Evolutionary conservation across 257 asterid species (phyloP), one percentile per base, ranked within the genome.

Genomic region (Paulownia fortunei): DNA sequence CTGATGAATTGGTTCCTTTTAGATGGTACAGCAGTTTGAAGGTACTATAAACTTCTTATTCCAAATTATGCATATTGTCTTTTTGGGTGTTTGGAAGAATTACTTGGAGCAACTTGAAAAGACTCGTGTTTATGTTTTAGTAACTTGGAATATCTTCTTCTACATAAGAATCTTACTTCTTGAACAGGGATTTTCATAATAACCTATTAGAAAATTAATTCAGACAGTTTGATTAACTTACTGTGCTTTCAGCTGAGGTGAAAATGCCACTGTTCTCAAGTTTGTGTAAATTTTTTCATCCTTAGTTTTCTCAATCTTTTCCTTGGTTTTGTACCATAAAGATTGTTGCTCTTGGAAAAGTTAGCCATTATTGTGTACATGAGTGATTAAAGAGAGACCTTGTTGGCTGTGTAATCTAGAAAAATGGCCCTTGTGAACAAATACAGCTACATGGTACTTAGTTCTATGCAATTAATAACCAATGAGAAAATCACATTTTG

Each of bases 31-130:
- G 47, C 79, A 74, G 34, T 73, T 44, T 59, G 47, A 73, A 73
- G 77, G 77, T 73, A 73, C 58, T 23, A 58, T 73, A 56, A 58
- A 73, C 77, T 41, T 73, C 65, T 44, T 13, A 56, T 56, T 72
- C 69, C n/a, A 24, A 55, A 72, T 37, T 73, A 24, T 73, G 69
- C 26, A 16, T 73, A 34, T 34, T 37, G 26, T 58, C 8, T 55
- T 41, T 58, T 73, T 42, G 78, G 19, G n/a, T 24, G 37, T 58
- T 41, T 9, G 36, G 24, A 51, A 73, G 42, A 73, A 36, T 19
- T 58, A 58, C 58, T 58, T 73, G 63, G 44, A 56, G 70, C 47
- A 60, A 74, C 70, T 56, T 59, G 79, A 46, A 24, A n/a, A 34
- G 46, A 61, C 61, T 60, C 69, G 6, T 62, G 47, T 62, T 15